These are phyloP conservation scores for Skeletonema grethae DNA, from an alignment of 108 stramenopile species.

Conservation along the genomic window DNA sequence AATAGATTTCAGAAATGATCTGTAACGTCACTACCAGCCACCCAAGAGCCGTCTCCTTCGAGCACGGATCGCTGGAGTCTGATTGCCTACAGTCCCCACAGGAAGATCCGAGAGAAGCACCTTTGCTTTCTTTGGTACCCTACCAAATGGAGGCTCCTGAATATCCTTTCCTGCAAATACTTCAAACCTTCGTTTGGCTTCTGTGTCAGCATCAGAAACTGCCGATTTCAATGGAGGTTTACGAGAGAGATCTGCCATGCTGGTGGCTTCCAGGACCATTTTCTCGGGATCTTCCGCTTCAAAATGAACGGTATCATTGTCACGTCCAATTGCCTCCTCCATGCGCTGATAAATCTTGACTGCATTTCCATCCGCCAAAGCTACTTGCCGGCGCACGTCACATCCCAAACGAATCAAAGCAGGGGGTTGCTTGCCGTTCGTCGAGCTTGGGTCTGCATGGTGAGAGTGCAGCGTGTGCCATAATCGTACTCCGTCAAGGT, in stretches of 20 bases:
- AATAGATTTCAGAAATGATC: too few relatives aligned
- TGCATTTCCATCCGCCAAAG: conserved; percentile 77
- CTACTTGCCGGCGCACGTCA: conserved; percentile 77
- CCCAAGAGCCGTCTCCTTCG: conserved; percentile 24
- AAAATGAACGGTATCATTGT: conserved; percentile 37
- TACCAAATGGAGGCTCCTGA: conserved; percentile 69
- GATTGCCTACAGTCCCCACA: conserved; percentile 24
- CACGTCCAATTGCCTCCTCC: conserved; percentile 81
- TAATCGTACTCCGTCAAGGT: conserved; percentile 81
- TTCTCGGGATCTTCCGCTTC: conserved; percentile 43
- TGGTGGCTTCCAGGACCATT: conserved; percentile 45
- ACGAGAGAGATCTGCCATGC: conserved; percentile 69
- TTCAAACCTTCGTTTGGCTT: conserved; percentile 81
- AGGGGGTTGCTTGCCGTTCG: conserved; percentile 42
- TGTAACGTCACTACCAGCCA: background rate
- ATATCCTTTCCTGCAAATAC: conserved; percentile 73
- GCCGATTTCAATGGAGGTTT: conserved; percentile 62
- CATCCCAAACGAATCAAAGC: conserved; percentile 74
- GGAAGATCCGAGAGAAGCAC: conserved; percentile 28
- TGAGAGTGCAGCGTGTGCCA: conserved; percentile 70
- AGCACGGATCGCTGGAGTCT: conserved; percentile 8
- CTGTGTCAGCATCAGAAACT: conserved; percentile 54
- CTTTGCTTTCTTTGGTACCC: conserved; percentile 61
- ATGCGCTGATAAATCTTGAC: conserved; percentile 78
- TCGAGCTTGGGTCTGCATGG: conserved; percentile 17